Evolutionary conservation across 371 early-diverging fungal species (phyloP).

Genomic region (Saksenaea vasiformis): DNA sequence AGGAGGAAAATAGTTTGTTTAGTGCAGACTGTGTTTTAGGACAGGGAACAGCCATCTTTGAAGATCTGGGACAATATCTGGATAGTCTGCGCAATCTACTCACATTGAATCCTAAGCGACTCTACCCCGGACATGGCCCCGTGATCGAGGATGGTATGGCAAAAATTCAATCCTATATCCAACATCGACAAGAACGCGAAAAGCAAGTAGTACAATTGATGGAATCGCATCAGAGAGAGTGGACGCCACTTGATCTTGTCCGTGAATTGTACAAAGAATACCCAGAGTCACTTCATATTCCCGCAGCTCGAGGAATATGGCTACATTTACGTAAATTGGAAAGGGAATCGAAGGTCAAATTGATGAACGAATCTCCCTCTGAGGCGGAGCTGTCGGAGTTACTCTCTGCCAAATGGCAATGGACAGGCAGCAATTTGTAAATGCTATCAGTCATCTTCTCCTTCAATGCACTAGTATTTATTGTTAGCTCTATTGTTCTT

Average conservation of each 20-base stretch:
- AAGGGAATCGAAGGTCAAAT: constrained; percentile 54
- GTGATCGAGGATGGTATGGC: constrained; percentile 63
- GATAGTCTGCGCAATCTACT: constrained; percentile 57
- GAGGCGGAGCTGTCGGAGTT: constrained; percentile 3
- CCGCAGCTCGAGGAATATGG: constrained; percentile 67
- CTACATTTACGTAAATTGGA: constrained; percentile 74
- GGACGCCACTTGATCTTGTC: constrained; percentile 65
- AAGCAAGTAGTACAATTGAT: constrained; percentile 67
- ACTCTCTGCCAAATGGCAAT: constrained; percentile 12
- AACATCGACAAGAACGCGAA: constrained; percentile 79
- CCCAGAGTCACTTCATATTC: constrained; percentile 54
- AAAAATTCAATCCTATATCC: constrained; percentile 70
- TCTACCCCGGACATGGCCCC: constrained; percentile 85
- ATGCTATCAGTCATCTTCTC: neutral
- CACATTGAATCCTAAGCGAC: constrained; percentile 25
- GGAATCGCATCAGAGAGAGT: constrained; percentile 9
- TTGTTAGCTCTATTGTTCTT: neutral
- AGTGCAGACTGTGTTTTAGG: constrained; percentile 88
- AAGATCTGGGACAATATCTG: constrained; percentile 71
- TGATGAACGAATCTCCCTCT: constrained; percentile 6
- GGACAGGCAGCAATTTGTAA: constrained; percentile 12
- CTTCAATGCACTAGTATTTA: neutral
- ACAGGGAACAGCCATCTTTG: constrained; percentile 81
- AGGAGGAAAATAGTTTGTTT: constrained; percentile 75
- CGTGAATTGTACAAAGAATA: constrained; percentile 63